These are phyloP conservation scores for Penstemon davidsonii DNA, from an alignment of 257 asterid species.

Conservation along the genomic window DNA sequence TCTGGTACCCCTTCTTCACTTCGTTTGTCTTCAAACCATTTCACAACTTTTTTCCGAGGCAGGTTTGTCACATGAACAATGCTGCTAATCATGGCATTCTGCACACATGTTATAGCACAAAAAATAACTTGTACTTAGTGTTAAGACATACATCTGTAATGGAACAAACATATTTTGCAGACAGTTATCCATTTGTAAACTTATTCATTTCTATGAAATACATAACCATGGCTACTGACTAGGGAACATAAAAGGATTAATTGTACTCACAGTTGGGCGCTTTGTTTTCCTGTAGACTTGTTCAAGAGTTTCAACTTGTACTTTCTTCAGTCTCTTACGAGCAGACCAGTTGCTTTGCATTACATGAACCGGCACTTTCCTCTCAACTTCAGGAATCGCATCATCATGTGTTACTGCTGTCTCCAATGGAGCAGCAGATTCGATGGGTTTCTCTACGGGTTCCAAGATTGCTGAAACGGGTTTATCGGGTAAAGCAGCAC, in stretches of 20 bases:
- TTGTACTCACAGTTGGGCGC: conserved; percentile 87
- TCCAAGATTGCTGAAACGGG: conserved; percentile 47
- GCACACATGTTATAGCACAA: conserved; percentile 24
- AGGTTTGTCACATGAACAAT: conserved; percentile 83
- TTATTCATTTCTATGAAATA: background rate
- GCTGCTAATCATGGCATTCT: conserved; percentile 90
- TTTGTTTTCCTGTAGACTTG: conserved; percentile 70
- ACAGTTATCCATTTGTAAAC: background rate
- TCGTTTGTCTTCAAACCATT: conserved; percentile 94
- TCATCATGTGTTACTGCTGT: conserved; percentile 11
- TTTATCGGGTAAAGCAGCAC: conserved; percentile 82
- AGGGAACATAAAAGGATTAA: conserved; percentile 1
- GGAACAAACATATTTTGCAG: background rate
- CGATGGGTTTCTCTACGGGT: conserved; percentile 42
- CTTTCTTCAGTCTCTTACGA: conserved; percentile 84
- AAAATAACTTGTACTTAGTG: background rate
- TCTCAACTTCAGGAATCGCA: conserved; percentile 40
- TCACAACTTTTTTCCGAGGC: conserved; percentile 78
- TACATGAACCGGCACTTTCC: conserved; percentile 70
- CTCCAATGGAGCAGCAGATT: conserved; percentile 41
- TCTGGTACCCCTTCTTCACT: conserved; percentile 79
- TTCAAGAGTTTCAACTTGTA: conserved; percentile 83
- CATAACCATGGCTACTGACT: background rate
- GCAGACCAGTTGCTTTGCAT: conserved; percentile 82
- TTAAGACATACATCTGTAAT: background rate